Base-by-base conservation (phyloP, 371 early-diverging fungal genomes). In the Mucor saturninus region DNA sequence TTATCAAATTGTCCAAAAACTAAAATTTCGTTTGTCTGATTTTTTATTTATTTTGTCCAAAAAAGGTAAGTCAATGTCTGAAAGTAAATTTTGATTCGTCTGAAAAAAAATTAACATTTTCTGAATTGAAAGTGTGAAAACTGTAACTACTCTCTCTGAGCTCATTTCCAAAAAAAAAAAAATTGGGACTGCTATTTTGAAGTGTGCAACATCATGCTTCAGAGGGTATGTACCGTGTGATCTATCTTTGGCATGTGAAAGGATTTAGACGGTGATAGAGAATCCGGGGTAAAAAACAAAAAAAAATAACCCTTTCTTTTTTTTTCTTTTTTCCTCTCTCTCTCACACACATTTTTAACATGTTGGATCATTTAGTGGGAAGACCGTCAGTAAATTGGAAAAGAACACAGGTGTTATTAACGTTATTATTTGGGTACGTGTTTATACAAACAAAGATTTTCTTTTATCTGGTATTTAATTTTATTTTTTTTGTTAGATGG, bases 351-450 rank as follows among this genome's bases (percentile, higher is more conserved):
- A 28, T 6, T 52, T 45, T 7, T 35, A 9, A 37, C 1, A 95
- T 96, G 95, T 71, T 98, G 40, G 96, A 97, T 65, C 95, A 98
- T 71, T 76, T 95, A 21, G 82, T 93, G 14, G 97, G 98, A 10
- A 91, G 88, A 54, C 98, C 98, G 8, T 96, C 97, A n/a, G 83
- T 94, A 14, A 89, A 88, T 53, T 90, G 91, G 83, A 92, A 94
- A 67, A 89, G 97, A 39, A 69, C 81, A 40, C 91, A 96, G 72
- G 90, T 90, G 11, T 51, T 95, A 26, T 64, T 91, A 3, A 78
- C 90, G 4, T 73, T 88, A 29, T 39, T 90, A 10, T 50, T 80
- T 49, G 83, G 86, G 94, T 89, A 46, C n/a, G 26, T 46, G 5
- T 46, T 43, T 43, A 14, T n/a, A 43, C 5, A 2, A n/a, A 26